phyloP scores from a whole-genome alignment of 805 yeast genomes.

The Kodamaea nitidulidarum region DNA sequence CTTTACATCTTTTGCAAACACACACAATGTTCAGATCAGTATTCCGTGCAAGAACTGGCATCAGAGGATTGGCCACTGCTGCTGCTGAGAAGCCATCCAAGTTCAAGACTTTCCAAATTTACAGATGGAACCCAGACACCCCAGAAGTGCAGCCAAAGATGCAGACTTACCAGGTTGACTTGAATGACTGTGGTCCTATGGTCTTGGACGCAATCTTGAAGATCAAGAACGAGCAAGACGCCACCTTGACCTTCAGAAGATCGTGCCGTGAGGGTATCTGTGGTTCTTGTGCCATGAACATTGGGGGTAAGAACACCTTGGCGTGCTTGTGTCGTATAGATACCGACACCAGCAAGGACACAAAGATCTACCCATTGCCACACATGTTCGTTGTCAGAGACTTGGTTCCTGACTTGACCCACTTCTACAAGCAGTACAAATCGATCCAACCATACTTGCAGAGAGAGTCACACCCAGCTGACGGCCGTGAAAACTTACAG shows the following conservation, averaged over 20 bases:
- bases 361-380: slow-evolving; percentile 93
- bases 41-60: slow-evolving; percentile 14
- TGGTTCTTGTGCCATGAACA: slow-evolving; percentile 99
- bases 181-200: slow-evolving; percentile 96
- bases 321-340: slow-evolving; percentile 96
- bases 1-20: slow-evolving; percentile 2
- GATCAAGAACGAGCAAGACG: slow-evolving; percentile 94
- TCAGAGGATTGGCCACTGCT: slow-evolving; percentile 46
- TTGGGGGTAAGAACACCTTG: slow-evolving; percentile 93
- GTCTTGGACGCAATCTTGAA: slow-evolving; percentile 90
- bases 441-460: slow-evolving; percentile 96
- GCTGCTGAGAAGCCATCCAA: slow-evolving; percentile 46
- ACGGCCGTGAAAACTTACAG: slow-evolving; percentile 92
- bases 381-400: slow-evolving; percentile 98
- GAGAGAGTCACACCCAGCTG: slow-evolving; percentile 72
- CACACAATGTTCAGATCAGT: slow-evolving; percentile 18
- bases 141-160: slow-evolving; percentile 89
- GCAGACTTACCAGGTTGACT: slow-evolving; percentile 78
- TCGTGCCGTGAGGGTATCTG: slow-evolving; percentile 99
- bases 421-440: slow-evolving; percentile 97
- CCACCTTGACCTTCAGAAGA: slow-evolving; percentile 94
- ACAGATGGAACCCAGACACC: slow-evolving; percentile 97
- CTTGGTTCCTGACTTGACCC: slow-evolving; percentile 95
- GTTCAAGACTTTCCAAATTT: slow-evolving; percentile 81
- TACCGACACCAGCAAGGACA: slow-evolving; percentile 64